Conservation (phyloP, 257 asterid species). For the Orobanche coerulescens region DNA sequence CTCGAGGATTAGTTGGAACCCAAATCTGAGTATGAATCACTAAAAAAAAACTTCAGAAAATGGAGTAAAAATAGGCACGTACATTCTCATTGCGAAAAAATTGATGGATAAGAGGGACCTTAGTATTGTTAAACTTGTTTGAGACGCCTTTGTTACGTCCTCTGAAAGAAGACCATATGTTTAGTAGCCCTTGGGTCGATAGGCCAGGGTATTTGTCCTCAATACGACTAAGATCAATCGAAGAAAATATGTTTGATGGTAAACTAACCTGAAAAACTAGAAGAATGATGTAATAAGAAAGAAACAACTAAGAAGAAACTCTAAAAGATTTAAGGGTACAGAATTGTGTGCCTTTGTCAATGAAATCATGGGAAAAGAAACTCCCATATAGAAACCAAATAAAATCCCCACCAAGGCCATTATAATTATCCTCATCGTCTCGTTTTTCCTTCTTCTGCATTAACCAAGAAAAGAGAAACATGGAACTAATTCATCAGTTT, state of each 20-base stretch:
- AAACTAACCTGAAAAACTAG: conserved; percentile 29
- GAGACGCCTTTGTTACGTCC: conserved; percentile 25
- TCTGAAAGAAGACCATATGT: conserved; percentile 51
- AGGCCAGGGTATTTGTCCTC: conserved; percentile 56
- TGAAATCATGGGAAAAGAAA: conserved; percentile 47
- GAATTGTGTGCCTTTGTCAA: conserved; percentile 39
- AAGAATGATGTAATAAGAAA: background rate
- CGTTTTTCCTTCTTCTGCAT: conserved; percentile 51
- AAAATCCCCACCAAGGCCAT: conserved; percentile 48
- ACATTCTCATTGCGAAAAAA: too few species aligned
- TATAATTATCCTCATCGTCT: conserved; percentile 43
- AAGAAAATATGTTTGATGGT: conserved; percentile 35
- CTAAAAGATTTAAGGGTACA: background rate
- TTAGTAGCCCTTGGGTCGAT: conserved; percentile 52
- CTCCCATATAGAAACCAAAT: conserved; percentile 55
- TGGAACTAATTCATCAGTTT: background rate
- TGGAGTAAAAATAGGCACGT: background rate
- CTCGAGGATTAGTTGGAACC: background rate
- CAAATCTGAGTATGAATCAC: conserved; percentile 14
- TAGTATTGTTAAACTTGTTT: conserved; percentile 27
- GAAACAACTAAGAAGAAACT: background rate
- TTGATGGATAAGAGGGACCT: too few species aligned
- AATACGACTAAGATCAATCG: conserved; percentile 36
- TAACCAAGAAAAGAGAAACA: background rate
- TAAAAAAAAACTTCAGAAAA: conserved; percentile 4